These are phyloP conservation scores for Yamadazyma tumulicola DNA, from an alignment of 805 yeast species.

Conservation along the genomic window DNA sequence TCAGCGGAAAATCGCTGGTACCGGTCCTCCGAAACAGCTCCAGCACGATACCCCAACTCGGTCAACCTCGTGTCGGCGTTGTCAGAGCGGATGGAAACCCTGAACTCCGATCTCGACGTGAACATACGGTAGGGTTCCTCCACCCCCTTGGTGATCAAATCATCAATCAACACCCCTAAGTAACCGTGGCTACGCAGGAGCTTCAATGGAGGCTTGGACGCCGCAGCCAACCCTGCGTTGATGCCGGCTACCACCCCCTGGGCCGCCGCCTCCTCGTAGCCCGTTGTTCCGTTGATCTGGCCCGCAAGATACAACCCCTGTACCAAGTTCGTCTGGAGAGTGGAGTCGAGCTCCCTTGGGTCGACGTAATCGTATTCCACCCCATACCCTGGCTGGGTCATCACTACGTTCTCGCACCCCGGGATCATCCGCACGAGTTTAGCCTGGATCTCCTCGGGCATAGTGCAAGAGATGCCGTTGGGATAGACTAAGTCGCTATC, in stretches of 20 bases:
- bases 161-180: constrained; percentile 90
- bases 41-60: constrained; percentile 56
- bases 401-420: constrained; percentile 83
- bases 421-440: constrained; percentile 72
- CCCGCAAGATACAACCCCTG: constrained; percentile 87
- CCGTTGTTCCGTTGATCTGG: constrained; percentile 97
- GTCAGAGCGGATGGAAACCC: constrained; percentile 87
- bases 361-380: constrained; percentile 97
- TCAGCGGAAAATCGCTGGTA: constrained; percentile 49
- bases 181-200: constrained; percentile 81
- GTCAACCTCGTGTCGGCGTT: constrained; percentile 91
- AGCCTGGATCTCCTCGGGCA: constrained; percentile 91
- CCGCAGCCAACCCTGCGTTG: constrained; percentile 72
- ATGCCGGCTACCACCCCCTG: constrained; percentile 96
- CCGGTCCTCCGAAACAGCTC: constrained; percentile 63
- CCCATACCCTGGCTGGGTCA: constrained; percentile 97
- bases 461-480: constrained; percentile 91
- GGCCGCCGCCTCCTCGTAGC: constrained; percentile 98
- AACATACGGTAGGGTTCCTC: constrained; percentile 98
- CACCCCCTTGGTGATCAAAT: constrained; percentile 90
- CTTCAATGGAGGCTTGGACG: constrained; percentile 42
- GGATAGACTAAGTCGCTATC: constrained; percentile 89
- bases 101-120: constrained; percentile 91
- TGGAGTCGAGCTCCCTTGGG: constrained; percentile 77
- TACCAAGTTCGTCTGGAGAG: constrained; percentile 78